Evolutionary conservation across 176 grass and related monocot genomes (phyloP), one percentile per base, ranked within the genome.

Genomic region (Oryza coarctata): DNA sequence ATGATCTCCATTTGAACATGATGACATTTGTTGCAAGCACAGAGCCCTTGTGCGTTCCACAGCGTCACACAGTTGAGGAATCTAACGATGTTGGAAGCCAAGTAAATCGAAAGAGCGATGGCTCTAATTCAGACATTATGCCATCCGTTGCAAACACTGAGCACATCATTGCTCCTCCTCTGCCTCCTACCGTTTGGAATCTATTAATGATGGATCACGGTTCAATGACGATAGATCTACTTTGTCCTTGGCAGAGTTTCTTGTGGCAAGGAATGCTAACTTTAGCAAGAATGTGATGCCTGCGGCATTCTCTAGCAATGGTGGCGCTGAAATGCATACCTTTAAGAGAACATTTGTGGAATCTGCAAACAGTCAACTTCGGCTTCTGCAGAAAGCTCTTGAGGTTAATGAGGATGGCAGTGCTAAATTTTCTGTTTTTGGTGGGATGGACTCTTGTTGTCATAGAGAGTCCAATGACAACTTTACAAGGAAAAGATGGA

Each of bases 381-480:
- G 79, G 28, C 38, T 83, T n/a, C 31, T 80, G 76, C 80, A 89
- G 70, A 75, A 50, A 74, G 83, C 69, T 70, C 84, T 82, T 67
- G 74, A 88, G 12, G 29, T 58, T 73, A 74, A 64, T 58, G 74
- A 7, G 33, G 39, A 73, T 8, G 69, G 70, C 18, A 35, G 13
- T 32, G 55, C 7, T 60, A 63, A 5, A 1, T 1, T 31, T 63
- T 31, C 72, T 63, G 29, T 68, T 66, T 55, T 75, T 78, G 68
- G 9, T 65, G 63, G 40, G 38, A 79, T 33, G 70, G 57, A 68
- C 28, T 66, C 78, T 31, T 60, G n/a, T 6, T 75, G 69, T 75
- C 43, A 64, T 83, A 8, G 74, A 18, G 39, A 32, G 39, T 75
- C 7, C 60, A 36, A 30, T 60, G 43, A 71, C 32, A 33, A 4